Base-by-base conservation (phyloP, 148 eudicot species). In the Dianthus caryophyllus region DNA sequence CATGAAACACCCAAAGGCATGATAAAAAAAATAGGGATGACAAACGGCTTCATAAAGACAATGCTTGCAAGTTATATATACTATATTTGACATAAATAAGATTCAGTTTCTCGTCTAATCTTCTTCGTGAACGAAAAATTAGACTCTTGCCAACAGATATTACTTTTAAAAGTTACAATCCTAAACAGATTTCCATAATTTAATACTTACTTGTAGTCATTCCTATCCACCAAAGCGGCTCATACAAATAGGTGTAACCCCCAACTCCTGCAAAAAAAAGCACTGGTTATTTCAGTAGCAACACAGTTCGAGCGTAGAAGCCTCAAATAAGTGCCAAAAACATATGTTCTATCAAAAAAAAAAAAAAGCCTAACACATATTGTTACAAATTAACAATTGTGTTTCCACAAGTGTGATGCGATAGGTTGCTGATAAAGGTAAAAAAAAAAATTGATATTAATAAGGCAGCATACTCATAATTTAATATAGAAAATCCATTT, bases 221-320 rank as follows among this genome's bases (percentile, higher is more conserved):
- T 80, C 97, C 97, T 67, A 78, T 79, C 97, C 97, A 90, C 97
- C 97, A 90, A 17, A 90, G 71, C 26, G 97, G 97, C 73, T 90
- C 97, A 60, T 83, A 86, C 69, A 90, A 73, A 72, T 90, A 90
- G 5, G 97, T 85, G 76, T 81, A 90, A 47, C 97, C 97, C 75
- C 97, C 95, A 72, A 76, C 77, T 51, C 97, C 95, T 90, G 87
- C 62, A 69, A 33, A 68, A 79, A 65, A 46, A 17, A 50, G 41
- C 24, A 30, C 11, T 36, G 36, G 65, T 70, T 49, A 51, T 51
- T 51, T 60, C 48, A 20, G 65, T 38, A 38, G 46, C 29, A 38
- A 21, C 38, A 29, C 4, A 18, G 48, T 60, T 60, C 64, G 14
- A 60, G 36, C 24, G 5, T 30, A 66, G 12, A 50, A 9, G 20